Conservation (phyloP, 495 filamentous ascomycete genomes). For the Penicillium paradoxum region DNA sequence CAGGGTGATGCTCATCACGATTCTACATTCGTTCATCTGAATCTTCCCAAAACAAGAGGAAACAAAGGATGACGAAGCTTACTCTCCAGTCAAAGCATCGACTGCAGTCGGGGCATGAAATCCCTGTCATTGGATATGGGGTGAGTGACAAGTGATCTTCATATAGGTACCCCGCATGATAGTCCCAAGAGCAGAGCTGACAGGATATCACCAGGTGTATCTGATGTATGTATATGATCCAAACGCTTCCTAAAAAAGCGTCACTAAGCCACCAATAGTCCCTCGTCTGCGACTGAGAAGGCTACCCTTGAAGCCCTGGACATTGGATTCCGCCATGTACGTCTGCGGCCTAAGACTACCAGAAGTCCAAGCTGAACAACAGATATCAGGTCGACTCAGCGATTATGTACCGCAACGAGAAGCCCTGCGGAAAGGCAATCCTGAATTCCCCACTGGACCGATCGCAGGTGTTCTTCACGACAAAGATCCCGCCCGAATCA, state of each 20-base stretch:
- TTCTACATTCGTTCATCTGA: neutral
- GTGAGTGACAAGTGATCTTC: constrained; percentile 47
- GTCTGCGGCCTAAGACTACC: neutral
- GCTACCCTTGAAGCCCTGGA: constrained; percentile 59
- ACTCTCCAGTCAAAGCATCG: constrained; percentile 29
- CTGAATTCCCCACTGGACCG: constrained; percentile 38
- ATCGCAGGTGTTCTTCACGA: constrained; percentile 51
- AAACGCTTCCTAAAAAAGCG: neutral
- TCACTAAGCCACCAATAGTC: constrained; percentile 28
- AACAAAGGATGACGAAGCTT: too few relatives aligned
- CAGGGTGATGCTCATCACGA: neutral
- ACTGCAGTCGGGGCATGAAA: constrained; percentile 72
- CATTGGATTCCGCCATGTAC: constrained; percentile 59
- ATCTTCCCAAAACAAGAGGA: constrained; percentile 17
- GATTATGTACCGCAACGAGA: constrained; percentile 53
- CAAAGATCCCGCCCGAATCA: constrained; percentile 49
- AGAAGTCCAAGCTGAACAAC: neutral
- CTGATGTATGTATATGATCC: constrained; percentile 52
- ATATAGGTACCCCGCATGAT: neutral
- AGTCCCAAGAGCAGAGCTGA: neutral
- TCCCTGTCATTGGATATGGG: constrained; percentile 71
- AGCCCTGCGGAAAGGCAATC: constrained; percentile 46
- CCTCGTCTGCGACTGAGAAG: constrained; percentile 48
- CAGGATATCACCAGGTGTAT: constrained; percentile 52
- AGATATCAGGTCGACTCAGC: constrained; percentile 53